Evolutionary conservation across 2,329 filamentous ascomycete species (phyloP).

Genomic region (Aspergillus niger): DNA sequence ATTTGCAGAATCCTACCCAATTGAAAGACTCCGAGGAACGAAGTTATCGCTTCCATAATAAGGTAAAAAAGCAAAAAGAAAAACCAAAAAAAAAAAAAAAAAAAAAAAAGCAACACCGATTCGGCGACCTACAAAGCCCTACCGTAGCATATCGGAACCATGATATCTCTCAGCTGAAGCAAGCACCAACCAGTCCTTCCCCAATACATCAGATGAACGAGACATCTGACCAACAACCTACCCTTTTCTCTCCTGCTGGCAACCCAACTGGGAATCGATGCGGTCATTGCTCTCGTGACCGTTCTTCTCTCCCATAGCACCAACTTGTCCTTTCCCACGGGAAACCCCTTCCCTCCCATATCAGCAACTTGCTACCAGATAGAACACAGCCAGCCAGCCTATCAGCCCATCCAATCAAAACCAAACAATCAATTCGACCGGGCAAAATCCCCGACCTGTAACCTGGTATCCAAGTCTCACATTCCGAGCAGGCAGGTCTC

Average conservation of each 20-base stretch:
- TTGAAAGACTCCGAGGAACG: too few relatives aligned
- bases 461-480: neutral
- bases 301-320: neutral
- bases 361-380: neutral
- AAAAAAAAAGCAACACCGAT: neutral
- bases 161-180: neutral
- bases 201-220: neutral
- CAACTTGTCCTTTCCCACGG: neutral
- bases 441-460: neutral
- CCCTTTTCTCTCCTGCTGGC: neutral
- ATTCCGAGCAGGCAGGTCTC: neutral
- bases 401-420: neutral
- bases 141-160: neutral
- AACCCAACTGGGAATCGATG: neutral
- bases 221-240: neutral
- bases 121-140: neutral
- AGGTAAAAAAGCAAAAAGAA: too few relatives aligned
- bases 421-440: neutral
- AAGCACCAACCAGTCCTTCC: neutral
- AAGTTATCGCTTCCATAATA: too few relatives aligned
- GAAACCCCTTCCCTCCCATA: neutral
- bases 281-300: neutral
- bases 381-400: neutral
- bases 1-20: too few relatives aligned
- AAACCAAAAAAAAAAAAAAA: neutral